A percentile compares a stretch with the other conserved stretches of the same genome.
These are phyloP conservation scores for Parvularia atlantis DNA, from an alignment of 78 protist genomes.

Conservation along the genomic window DNA sequence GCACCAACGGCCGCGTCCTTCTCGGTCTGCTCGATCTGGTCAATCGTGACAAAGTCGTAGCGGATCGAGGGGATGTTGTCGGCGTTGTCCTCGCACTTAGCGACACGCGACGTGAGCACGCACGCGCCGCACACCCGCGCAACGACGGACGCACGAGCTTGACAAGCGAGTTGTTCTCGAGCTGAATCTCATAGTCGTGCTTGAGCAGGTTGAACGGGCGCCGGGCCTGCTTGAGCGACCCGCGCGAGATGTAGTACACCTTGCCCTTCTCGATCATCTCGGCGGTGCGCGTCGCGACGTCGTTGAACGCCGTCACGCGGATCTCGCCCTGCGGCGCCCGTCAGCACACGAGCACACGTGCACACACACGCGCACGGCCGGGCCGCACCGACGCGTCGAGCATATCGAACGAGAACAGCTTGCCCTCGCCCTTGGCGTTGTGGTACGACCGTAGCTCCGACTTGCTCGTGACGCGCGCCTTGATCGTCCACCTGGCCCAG, in stretches of 20 bases:
- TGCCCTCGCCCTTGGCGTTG: conserved; percentile 45
- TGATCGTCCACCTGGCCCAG: conserved; percentile 50
- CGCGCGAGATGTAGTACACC: conserved; percentile 37
- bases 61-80: background rate
- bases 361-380: too few species aligned
- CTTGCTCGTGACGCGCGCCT: conserved; percentile 46
- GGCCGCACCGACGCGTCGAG: conserved; percentile 21
- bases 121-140: too few species aligned
- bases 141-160: too few species aligned
- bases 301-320: conserved; percentile 42
- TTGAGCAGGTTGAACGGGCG: conserved; percentile 9
- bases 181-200: conserved; percentile 41
- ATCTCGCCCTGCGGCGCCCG: conserved; percentile 56
- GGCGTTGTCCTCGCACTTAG: too few species aligned
- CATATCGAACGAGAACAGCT: conserved; percentile 34
- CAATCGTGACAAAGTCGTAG: conserved; percentile 3
- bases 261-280: conserved; percentile 8
- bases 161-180: conserved; percentile 15
- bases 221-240: conserved; percentile 32
- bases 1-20: conserved; percentile 13
- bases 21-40: background rate
- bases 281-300: conserved; percentile 20
- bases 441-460: conserved; percentile 18
- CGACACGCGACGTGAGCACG: too few species aligned
- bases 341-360: background rate